Evolutionary conservation across 805 yeast genomes (phyloP), one percentile per base, ranked within the genome.

Genomic region (Kockiozyma suomiensis): DNA sequence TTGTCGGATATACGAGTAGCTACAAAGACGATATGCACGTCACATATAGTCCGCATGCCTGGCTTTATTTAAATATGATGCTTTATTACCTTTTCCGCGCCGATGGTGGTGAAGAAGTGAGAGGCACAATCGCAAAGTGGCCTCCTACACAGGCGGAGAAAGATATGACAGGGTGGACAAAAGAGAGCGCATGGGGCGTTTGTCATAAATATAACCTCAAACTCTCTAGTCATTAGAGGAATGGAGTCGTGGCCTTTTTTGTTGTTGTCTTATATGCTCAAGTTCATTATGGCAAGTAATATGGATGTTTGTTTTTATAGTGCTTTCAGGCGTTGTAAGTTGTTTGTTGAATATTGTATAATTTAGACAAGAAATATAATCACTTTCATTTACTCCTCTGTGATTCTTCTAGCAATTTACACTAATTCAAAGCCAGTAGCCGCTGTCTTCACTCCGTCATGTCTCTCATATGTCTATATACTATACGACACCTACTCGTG

Each of bases 71-170:
- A 17, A 56, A 61, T 30, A 61, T 61, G 64, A 10, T 61, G 55
- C 19, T 59, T 43, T 48, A 37, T 13, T 59, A 61, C 45, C 54
- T 59, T 13, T 59, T 59, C 57, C 50, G 64, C 10, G 61, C 61
- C 12, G 4, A 49, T 4, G 64, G 64, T 25, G 64, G 64, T 12
- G 40, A 35, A 7, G 61, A 59, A 23, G 37, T 47, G 4, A 23
- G 43, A 23, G 64, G 64, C 4, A 50, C 8, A 13, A 25, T 58
- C 48, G 32, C 37, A 4, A 32, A 19, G 26, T 60, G 58, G 56
- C 64, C 63, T 17, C 23, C 30, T 10, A 41, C 28, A 13, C 23
- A 41, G 2, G 46, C 12, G 15, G 28, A 41, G 5, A 41, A 41
- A 23, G 23, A 19, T 12, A 1, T 10, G 10, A 19, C 15, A 15